Evolutionary conservation across 2,329 filamentous ascomycete genomes (phyloP).

Genomic region (Polytolypa hystricis): DNA sequence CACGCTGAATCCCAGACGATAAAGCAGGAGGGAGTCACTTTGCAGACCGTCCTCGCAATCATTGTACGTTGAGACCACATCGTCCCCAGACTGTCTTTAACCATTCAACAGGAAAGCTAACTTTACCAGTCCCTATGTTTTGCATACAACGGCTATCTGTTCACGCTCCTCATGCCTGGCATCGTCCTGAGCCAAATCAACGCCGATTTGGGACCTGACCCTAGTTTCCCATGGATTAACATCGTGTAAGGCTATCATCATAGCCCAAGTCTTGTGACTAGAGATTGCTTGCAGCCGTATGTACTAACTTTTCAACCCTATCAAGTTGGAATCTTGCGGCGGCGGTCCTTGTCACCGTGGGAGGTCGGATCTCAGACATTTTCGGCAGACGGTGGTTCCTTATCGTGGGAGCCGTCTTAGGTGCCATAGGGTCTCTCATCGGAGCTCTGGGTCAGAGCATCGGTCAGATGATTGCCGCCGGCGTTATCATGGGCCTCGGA

Average conservation of each 20-base stretch:
- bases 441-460: background rate
- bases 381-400: background rate
- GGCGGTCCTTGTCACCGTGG: background rate
- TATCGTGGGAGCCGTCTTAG: background rate
- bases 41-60: background rate
- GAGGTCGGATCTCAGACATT: background rate
- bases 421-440: background rate
- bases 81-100: background rate
- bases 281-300: no score
- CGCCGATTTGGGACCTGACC: background rate
- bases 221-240: background rate
- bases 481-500: background rate
- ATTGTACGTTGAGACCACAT: background rate
- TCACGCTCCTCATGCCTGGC: background rate
- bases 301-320: no score
- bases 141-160: background rate
- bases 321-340: background rate
- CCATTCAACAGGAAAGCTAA: background rate
- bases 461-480: background rate
- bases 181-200: background rate
- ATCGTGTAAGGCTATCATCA: no score
- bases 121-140: background rate
- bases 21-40: background rate
- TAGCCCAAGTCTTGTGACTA: no score
- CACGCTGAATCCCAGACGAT: background rate